These are phyloP conservation scores for Aurinia saxatilis DNA, from an alignment of 345 rosid genomes.

Conservation along the genomic window DNA sequence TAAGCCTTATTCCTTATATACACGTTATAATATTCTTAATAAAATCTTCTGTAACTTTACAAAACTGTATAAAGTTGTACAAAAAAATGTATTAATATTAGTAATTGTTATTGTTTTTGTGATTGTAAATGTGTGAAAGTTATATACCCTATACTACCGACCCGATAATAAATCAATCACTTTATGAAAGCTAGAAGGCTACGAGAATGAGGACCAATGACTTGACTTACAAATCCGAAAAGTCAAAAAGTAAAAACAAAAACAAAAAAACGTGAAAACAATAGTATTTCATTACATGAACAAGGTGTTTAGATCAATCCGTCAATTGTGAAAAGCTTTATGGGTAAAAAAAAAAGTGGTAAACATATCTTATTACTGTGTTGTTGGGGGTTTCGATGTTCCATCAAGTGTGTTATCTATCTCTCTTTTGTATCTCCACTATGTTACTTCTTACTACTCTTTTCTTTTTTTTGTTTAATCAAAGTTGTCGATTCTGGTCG, in stretches of 20 bases:
- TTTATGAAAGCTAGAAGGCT: neutral
- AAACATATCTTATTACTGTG: neutral
- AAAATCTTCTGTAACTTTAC: no score
- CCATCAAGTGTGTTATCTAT: neutral
- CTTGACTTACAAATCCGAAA: neutral
- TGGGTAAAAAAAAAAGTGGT: neutral
- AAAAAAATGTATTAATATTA: no score
- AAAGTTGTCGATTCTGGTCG: slow-evolving; percentile 28
- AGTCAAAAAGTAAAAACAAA: neutral
- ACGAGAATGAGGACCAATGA: neutral
- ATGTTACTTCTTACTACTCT: neutral
- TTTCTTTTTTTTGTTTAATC: neutral
- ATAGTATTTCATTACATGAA: neutral
- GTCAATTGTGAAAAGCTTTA: slow-evolving; percentile 1
- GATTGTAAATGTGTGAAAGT: no score
- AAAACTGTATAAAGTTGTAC: no score
- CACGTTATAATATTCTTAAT: no score
- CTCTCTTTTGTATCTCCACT: neutral
- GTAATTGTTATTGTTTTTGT: no score
- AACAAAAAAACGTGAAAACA: neutral
- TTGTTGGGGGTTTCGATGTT: neutral
- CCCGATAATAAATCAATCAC: neutral
- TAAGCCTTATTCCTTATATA: no score
- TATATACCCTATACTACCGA: neutral
- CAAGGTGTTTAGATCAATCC: neutral